Percentiles rank a stretch among this genome's conserved stretches.
Evolutionary conservation across 345 rosid species (phyloP).

Genomic region (Lepidium aucheri): DNA sequence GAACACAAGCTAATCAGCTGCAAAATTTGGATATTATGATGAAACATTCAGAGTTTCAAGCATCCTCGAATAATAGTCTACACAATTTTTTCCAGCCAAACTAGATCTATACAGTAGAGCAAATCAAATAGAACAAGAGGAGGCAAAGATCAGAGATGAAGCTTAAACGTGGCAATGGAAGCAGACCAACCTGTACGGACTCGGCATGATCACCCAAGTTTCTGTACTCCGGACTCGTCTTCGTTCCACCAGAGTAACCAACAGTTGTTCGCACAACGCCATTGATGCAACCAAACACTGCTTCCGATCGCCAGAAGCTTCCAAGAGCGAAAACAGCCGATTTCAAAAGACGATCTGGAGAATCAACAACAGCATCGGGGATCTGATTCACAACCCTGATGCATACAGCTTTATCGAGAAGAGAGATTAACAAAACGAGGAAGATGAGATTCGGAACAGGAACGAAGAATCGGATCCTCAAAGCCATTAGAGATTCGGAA

Average conservation of each 20-base stretch:
- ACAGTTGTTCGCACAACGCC: constrained; percentile 72
- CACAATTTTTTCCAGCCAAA: neutral
- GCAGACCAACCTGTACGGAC: constrained; percentile 58
- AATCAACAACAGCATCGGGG: constrained; percentile 27
- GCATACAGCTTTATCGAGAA: constrained; percentile 29
- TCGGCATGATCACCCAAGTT: constrained; percentile 82
- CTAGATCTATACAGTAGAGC: neutral
- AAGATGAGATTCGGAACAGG: neutral
- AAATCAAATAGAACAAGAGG: neutral
- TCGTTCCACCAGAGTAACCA: constrained; percentile 78
- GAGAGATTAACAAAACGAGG: constrained; percentile 21
- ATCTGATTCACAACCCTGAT: constrained; percentile 56
- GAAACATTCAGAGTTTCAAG: neutral
- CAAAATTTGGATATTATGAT: neutral
- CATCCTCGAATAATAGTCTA: neutral
- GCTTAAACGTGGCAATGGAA: neutral
- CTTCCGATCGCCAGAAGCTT: constrained; percentile 96
- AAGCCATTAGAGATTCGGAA: constrained; percentile 29
- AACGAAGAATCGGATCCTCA: constrained; percentile 1
- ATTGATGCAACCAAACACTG: constrained; percentile 74
- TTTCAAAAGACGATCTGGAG: constrained; percentile 35
- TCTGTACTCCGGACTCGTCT: constrained; percentile 66
- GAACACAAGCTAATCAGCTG: neutral
- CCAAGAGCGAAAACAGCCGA: constrained; percentile 82
- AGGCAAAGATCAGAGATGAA: neutral